Base-by-base conservation (phyloP, 306 rosid genomes). In the Gillenia trifoliata region DNA sequence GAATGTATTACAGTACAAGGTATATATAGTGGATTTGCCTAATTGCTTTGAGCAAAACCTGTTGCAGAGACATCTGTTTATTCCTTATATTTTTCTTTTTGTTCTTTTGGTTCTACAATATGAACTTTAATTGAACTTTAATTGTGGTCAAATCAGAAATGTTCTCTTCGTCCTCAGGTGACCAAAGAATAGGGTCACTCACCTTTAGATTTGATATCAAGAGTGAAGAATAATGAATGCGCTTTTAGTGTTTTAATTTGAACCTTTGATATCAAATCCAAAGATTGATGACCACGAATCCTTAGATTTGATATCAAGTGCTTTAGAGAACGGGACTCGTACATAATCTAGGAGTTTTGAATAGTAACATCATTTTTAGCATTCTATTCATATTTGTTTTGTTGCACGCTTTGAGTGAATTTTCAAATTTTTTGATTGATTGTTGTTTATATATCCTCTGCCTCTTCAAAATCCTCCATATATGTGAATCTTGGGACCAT, bases 11-110 rank as follows among this genome's bases (percentile, higher is more conserved):
- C 29, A 28, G 36, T 11, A 38, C 78, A 61, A 62, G 71, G 84
- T 86, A 55, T 67, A 74, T 74, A n/a, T 74, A 45, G 68, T 81
- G 15, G 50, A 72, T 23, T 71, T 52, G 11, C 67, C 59, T 57
- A 34, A 54, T 22, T 1, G 34, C 36, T 19, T 75, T 64, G 36
- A 64, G 52, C 71, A 23, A 61, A 64, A 28, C 52, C 25, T 55
- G 5, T 40, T 67, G 23, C 29, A 6, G 40, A 38, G 45, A 8
- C 66, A 38, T 38, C 54, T 26, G 26, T 38, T 72, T 72, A 13
- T 50, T 19, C n/a, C 23, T 19, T 50, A 5, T 6, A 19, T 50
- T 72, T 11, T 23, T 29, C 61, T 11, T 59, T 3, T 59, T 19
- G 5, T 41, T 22, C 23, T 23, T 7, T 56, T 34, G 23, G 34